Evolutionary conservation across 148 eudicot species (phyloP), one percentile per base, ranked within the genome.

Genomic region (Rhododendron molle): DNA sequence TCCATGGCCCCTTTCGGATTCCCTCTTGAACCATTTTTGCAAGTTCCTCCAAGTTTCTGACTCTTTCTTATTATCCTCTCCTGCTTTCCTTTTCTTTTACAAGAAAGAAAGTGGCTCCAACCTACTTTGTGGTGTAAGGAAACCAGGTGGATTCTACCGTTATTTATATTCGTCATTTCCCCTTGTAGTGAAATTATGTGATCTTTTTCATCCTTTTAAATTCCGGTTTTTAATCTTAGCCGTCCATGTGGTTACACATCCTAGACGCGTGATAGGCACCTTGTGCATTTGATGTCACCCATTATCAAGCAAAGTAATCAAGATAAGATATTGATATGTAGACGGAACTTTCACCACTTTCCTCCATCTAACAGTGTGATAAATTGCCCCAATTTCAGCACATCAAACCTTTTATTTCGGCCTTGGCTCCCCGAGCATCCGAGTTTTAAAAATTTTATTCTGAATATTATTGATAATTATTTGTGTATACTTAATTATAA

Each of bases 1-100:
- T 95, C 99, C 99, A 96, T 86, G 96, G 98, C 77, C 99, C 99
- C 85, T 92, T 96, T 84, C 94, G 89, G 80, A 85, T 73, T 62
- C 60, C 88, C 32, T 82, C 91, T 76, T 95, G 89, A 78, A 88
- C 91, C 91, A 90, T 93, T 83, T 74, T 83, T 43, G 5, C 72
- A 76, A 34, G 23, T 36, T 83, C 79, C 12, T 50, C 44, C 60
- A 2, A n/a, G 71, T 56, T n/a, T 65, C 14, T n/a, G 30, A 65
- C 47, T 78, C 52, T 88, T 77, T 76, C 83, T 86, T 56, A 30
- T 67, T 82, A 69, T 46, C 67, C 77, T 72, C 13, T 16, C 40
- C 38, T 30, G 52, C 23, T 60, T 30, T 38, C 26, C 38, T 9
- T 52, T 32, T 7, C 78, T 46, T 58, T 80, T 65, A 81, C 69